Evolutionary conservation across 2,329 filamentous ascomycete genomes (phyloP).

Genomic region (Arthrobotrys iridis): DNA sequence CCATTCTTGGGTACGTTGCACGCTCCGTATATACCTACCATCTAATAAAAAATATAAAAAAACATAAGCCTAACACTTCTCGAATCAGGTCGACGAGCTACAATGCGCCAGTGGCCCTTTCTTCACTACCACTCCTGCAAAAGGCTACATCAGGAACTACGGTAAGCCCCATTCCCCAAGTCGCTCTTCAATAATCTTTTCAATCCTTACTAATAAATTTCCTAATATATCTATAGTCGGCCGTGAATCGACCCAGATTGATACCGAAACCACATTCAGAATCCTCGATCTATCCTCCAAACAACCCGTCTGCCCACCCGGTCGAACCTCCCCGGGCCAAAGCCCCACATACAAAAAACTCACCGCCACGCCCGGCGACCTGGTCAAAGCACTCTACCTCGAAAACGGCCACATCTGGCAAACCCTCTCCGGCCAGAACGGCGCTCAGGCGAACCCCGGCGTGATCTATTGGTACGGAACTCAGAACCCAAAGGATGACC

Average conservation of each 20-base stretch:
- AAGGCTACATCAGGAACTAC: constrained; percentile 55
- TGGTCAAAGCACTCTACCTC: constrained; percentile 55
- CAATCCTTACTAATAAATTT: not conserved
- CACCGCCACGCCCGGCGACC: constrained; percentile 55
- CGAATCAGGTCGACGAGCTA: constrained; percentile 53
- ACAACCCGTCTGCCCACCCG: constrained; percentile 35
- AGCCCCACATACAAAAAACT: constrained; percentile 50
- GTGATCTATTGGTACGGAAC: constrained; percentile 57
- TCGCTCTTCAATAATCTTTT: not conserved
- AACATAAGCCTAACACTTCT: not conserved
- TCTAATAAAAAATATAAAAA: not conserved
- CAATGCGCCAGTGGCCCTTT: constrained; percentile 53
- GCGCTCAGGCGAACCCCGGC: constrained; percentile 45
- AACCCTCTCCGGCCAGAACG: constrained; percentile 31
- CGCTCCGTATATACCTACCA: too few relatives aligned
- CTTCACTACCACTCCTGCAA: constrained; percentile 1
- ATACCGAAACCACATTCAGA: constrained; percentile 42
- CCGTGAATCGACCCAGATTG: constrained; percentile 44
- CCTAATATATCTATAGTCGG: constrained; percentile 43
- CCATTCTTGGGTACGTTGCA: constrained; percentile 30
- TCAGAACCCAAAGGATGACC: constrained; percentile 48
- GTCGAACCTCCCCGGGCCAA: constrained; percentile 32
- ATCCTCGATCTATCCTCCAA: constrained; percentile 48
- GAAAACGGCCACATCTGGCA: constrained; percentile 58
- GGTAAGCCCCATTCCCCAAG: constrained; percentile 30